phyloP scores from a whole-genome alignment of 2,329 filamentous ascomycete species.

The Sclerotinia glacialis region DNA sequence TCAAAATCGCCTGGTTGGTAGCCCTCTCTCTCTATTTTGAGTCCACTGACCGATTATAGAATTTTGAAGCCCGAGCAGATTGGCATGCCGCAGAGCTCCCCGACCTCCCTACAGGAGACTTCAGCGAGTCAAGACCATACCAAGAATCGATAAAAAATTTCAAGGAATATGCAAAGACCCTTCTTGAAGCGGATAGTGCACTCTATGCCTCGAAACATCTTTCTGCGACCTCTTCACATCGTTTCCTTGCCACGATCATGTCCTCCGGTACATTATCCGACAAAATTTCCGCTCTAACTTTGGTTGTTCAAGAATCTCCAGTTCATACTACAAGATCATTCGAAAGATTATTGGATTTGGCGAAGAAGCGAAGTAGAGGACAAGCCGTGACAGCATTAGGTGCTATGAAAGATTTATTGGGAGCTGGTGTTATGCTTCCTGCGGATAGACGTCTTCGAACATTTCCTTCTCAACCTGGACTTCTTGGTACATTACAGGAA shows the following conservation, averaged over 20 bases:
- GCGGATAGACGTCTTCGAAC: constrained; percentile 74
- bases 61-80: constrained; percentile 61
- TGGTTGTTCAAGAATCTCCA: constrained; percentile 94
- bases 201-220: constrained; percentile 69
- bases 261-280: constrained; percentile 92
- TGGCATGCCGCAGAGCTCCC: constrained; percentile 63
- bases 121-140: constrained; percentile 47
- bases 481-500: constrained; percentile 69
- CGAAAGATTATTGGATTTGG: constrained; percentile 76
- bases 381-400: constrained; percentile 91
- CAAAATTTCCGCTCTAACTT: constrained; percentile 90
- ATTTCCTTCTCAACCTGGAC: constrained; percentile 75
- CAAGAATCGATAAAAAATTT: constrained; percentile 55
- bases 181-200: constrained; percentile 75
- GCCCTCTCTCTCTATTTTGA: constrained; percentile 18
- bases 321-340: constrained; percentile 88
- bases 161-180: constrained; percentile 67
- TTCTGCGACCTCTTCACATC: constrained; percentile 81
- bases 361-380: constrained; percentile 89
- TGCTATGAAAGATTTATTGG: constrained; percentile 90
- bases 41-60: constrained; percentile 44
- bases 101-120: constrained; percentile 47
- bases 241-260: constrained; percentile 97
- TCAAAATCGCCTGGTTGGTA: constrained; percentile 39
- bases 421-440: constrained; percentile 82